Evolutionary conservation across 352 stramenopile species (phyloP).

Genomic region (Phytophthora europaea): DNA sequence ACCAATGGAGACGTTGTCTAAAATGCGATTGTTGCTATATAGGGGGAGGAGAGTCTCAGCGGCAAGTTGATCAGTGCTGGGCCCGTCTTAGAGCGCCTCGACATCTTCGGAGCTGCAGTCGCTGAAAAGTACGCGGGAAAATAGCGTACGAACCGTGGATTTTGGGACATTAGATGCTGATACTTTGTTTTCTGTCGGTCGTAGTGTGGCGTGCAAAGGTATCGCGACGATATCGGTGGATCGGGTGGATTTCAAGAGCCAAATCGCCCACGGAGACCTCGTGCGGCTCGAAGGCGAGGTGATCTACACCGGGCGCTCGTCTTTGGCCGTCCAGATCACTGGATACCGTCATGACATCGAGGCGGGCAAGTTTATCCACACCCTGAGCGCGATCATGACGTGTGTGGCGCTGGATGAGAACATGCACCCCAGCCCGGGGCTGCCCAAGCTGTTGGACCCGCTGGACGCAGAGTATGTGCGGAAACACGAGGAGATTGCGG

Average conservation of each 20-base stretch:
- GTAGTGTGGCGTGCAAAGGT: conserved; percentile 59
- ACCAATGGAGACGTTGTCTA: conserved; percentile 5
- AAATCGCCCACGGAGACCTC: conserved; percentile 71
- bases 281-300: conserved; percentile 74
- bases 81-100: conserved; percentile 58
- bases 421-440: conserved; percentile 61
- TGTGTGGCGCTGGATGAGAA: conserved; percentile 75
- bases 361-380: conserved; percentile 73
- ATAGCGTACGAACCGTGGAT: not conserved
- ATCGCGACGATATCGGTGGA: conserved; percentile 79
- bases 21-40: not conserved
- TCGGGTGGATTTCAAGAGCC: conserved; percentile 72
- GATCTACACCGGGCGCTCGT: conserved; percentile 69
- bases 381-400: conserved; percentile 78
- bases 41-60: conserved; percentile 64
- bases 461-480: conserved; percentile 54
- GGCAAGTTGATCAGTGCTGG: conserved; percentile 64
- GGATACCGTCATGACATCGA: conserved; percentile 77
- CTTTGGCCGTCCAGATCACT: conserved; percentile 68
- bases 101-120: conserved; percentile 74
- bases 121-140: conserved; percentile 61
- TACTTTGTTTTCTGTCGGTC: not conserved
- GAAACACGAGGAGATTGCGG: conserved; percentile 64
- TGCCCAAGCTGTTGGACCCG: conserved; percentile 57
- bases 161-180: not conserved